phyloP scores from a whole-genome alignment of 305 asterid species.

The Solanum hybrid region DNA sequence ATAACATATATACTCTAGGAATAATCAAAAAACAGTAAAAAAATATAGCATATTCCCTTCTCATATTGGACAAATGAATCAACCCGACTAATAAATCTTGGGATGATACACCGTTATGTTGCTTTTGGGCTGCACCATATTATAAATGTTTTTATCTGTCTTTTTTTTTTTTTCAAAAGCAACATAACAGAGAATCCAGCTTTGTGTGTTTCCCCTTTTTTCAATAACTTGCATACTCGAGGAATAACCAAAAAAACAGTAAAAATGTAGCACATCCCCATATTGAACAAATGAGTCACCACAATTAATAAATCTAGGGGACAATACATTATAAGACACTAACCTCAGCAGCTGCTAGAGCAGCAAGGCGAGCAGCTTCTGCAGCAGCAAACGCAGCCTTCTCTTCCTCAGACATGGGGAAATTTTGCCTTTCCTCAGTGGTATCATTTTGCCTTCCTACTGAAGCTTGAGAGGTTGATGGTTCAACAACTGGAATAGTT shows the following conservation, averaged over 20 bases:
- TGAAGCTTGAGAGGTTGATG: slow-evolving; percentile 48
- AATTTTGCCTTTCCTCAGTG: slow-evolving; percentile 35
- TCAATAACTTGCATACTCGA: not conserved
- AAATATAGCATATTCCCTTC: not conserved
- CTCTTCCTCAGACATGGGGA: slow-evolving; percentile 82
- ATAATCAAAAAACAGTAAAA: not conserved
- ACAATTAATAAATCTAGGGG: not conserved
- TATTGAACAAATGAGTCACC: not conserved
- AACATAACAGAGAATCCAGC: not conserved
- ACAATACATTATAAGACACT: slow-evolving; percentile 9
- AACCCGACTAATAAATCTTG: not conserved
- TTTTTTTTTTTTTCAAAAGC: not conserved
- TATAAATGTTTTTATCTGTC: not conserved
- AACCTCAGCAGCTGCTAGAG: slow-evolving; percentile 95
- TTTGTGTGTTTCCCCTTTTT: not conserved
- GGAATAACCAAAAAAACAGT: not conserved
- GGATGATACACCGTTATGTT: not conserved
- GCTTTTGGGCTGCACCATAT: not conserved
- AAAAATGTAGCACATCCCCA: not conserved
- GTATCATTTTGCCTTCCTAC: slow-evolving; percentile 30
- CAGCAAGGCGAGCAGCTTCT: slow-evolving; percentile 92
- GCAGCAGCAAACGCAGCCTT: slow-evolving; percentile 85
- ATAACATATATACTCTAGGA: not conserved
- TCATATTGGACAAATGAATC: not conserved
- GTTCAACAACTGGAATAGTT: slow-evolving; percentile 37